These are phyloP conservation scores for Penicillium waksmanii DNA, from an alignment of 495 filamentous ascomycete species.

Conservation along the genomic window DNA sequence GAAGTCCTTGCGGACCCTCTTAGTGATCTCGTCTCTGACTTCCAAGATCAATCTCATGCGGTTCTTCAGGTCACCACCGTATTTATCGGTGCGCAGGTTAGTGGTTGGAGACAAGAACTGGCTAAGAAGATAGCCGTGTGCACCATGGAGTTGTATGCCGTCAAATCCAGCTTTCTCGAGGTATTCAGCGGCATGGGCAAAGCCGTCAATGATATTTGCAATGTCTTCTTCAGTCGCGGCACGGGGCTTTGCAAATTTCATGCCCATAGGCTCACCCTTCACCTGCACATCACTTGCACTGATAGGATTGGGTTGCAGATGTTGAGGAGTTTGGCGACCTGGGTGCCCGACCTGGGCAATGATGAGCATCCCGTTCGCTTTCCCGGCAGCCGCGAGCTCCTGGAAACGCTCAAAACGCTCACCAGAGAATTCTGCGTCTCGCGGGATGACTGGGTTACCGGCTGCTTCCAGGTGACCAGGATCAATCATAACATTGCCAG, in stretches of 20 bases:
- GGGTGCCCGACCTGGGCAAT: slow-evolving; percentile 66
- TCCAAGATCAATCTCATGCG: slow-evolving; percentile 56
- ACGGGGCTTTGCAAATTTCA: slow-evolving; percentile 52
- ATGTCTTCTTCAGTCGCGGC: slow-evolving; percentile 56
- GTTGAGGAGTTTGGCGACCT: slow-evolving; percentile 56
- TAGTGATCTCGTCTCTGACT: slow-evolving; percentile 38
- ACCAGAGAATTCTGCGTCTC: slow-evolving; percentile 48
- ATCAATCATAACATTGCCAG: slow-evolving; percentile 67
- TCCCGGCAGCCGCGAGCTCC: slow-evolving; percentile 50
- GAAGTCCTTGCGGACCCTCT: slow-evolving; percentile 51
- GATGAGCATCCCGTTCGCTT: slow-evolving; percentile 57
- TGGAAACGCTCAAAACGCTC: slow-evolving; percentile 62
- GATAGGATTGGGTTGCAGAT: slow-evolving; percentile 58
- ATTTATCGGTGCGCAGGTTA: slow-evolving; percentile 62
- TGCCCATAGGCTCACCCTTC: slow-evolving; percentile 44
- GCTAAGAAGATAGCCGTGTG: slow-evolving; percentile 65
- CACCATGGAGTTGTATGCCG: slow-evolving; percentile 61
- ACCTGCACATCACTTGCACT: slow-evolving; percentile 65
- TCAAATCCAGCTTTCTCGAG: slow-evolving; percentile 61
- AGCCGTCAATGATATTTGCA: slow-evolving; percentile 48
- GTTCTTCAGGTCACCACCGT: slow-evolving; percentile 58
- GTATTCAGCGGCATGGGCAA: slow-evolving; percentile 60
- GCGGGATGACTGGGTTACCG: slow-evolving; percentile 62
- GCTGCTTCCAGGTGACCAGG: slow-evolving; percentile 59
- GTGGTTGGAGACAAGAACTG: slow-evolving; percentile 62